Conservation (phyloP, 495 filamentous ascomycete genomes). For the Choiromyces venosus region DNA sequence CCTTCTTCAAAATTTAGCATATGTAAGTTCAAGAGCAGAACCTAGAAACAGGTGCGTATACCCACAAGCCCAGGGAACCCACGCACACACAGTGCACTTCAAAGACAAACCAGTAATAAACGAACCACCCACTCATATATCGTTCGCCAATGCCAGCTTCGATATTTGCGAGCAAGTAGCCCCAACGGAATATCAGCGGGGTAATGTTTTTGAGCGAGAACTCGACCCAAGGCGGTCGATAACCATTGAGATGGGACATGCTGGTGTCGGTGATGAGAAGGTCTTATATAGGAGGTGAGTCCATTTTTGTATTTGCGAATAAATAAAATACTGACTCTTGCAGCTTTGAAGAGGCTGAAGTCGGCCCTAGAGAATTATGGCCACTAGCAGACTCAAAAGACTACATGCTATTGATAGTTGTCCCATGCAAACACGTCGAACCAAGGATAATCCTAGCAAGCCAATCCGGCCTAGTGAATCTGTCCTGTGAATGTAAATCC, state of each 20-base stretch:
- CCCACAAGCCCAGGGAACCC: slow-evolving; percentile 41
- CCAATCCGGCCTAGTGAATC: slow-evolving; percentile 46
- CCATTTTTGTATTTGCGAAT: slow-evolving; percentile 17
- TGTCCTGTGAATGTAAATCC: slow-evolving; percentile 45
- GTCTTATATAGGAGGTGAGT: slow-evolving; percentile 47
- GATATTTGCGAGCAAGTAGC: slow-evolving; percentile 47
- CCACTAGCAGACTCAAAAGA: slow-evolving; percentile 45
- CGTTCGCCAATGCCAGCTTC: slow-evolving; percentile 36
- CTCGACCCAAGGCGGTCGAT: slow-evolving; percentile 39
- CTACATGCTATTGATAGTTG: slow-evolving; percentile 47
- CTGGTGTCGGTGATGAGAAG: slow-evolving; percentile 41
- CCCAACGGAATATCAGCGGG: slow-evolving; percentile 38
- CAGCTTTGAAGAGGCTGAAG: slow-evolving; percentile 40
- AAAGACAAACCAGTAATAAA: slow-evolving; percentile 42
- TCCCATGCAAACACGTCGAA: slow-evolving; percentile 46
- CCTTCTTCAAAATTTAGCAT: slow-evolving; percentile 45
- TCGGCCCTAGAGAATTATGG: slow-evolving; percentile 46
- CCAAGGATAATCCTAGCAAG: slow-evolving; percentile 48
- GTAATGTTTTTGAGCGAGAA: slow-evolving; percentile 28
- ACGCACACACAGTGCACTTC: slow-evolving; percentile 44
- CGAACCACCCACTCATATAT: slow-evolving; percentile 29
- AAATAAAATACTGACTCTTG: neutral
- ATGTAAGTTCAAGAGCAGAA: slow-evolving; percentile 30
- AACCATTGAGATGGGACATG: slow-evolving; percentile 18
- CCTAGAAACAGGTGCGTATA: neutral